Percentiles rank a stretch among this genome's conserved stretches.
Conservation (phyloP, 1,284 basidiomycete genomes). For the Trichosporon sp. region DNA sequence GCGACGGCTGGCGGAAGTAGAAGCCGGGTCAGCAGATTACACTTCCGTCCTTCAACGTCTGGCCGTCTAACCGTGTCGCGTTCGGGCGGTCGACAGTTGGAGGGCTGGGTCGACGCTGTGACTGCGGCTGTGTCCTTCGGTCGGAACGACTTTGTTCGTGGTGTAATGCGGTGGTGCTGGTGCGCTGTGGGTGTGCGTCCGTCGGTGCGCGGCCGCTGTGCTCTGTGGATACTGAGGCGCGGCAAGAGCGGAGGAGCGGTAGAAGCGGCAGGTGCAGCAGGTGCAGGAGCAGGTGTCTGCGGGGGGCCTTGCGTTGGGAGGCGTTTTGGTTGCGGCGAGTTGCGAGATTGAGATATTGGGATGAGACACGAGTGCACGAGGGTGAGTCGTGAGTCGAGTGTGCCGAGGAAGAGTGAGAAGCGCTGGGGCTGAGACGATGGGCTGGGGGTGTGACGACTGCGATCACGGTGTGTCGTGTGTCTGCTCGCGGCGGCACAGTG, state of each 20-base stretch:
- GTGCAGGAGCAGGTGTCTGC: conserved; percentile 5
- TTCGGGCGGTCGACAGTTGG: neutral
- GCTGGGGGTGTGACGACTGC: neutral
- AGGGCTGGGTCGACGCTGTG: neutral
- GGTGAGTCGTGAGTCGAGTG: neutral
- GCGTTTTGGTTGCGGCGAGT: conserved; percentile 6
- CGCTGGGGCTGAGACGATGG: conserved; percentile 1
- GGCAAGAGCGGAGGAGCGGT: neutral
- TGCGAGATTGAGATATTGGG: neutral
- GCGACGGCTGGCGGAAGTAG: conserved; percentile 1
- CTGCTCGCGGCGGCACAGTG: no score
- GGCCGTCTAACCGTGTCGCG: neutral
- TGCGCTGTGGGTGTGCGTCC: neutral
- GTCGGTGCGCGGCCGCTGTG: conserved; percentile 4
- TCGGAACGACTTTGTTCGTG: conserved; percentile 2
- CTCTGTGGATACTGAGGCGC: neutral
- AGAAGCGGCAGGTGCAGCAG: neutral
- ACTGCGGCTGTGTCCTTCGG: neutral
- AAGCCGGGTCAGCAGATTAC: neutral
- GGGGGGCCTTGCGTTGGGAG: conserved; percentile 1
- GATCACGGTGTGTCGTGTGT: no score
- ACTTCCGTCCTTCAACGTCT: neutral
- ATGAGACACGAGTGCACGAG: neutral
- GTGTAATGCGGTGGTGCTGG: neutral
- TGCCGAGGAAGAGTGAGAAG: neutral